Evolutionary conservation across 768 basidiomycete species (phyloP).

Genomic region (Boletus insuetus): DNA sequence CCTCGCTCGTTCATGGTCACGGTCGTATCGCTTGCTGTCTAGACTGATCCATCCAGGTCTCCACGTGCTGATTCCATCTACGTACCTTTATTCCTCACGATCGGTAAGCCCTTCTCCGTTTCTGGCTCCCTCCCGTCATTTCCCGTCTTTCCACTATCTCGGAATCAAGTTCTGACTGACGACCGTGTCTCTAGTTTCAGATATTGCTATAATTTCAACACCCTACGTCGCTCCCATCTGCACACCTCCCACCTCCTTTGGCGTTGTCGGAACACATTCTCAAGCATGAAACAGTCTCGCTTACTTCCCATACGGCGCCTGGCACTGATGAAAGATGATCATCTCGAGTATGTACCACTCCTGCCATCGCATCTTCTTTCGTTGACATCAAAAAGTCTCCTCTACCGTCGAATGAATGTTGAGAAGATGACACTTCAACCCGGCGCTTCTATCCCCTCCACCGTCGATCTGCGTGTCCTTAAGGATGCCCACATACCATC

Average conservation of each 20-base stretch:
- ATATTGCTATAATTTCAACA: conserved; percentile 8
- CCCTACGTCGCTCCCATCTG: conserved; percentile 1
- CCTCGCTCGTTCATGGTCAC: conserved; percentile 19
- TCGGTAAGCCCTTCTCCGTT: conserved; percentile 18
- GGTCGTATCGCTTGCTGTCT: conserved; percentile 2
- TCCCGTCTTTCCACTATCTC: conserved; percentile 14
- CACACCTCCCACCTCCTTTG: conserved; percentile 7
- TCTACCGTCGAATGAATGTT: conserved; percentile 36
- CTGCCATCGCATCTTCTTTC: neutral
- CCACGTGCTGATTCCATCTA: neutral
- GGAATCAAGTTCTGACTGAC: conserved; percentile 20
- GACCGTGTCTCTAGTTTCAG: conserved; percentile 13
- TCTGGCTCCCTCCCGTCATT: conserved; percentile 1
- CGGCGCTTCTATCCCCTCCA: conserved; percentile 35
- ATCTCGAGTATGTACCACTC: conserved; percentile 27
- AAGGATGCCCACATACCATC: conserved; percentile 50
- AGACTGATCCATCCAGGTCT: neutral
- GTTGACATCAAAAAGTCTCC: conserved; percentile 22
- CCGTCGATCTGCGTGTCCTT: conserved; percentile 47
- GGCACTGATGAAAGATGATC: conserved; percentile 18
- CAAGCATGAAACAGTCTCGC: conserved; percentile 20
- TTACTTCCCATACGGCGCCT: conserved; percentile 25
- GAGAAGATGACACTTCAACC: conserved; percentile 22
- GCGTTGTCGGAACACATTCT: conserved; percentile 6
- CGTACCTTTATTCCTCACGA: conserved; percentile 21